A percentile compares a stretch with the other conserved stretches of the same genome.
phyloP scores from a whole-genome alignment of 345 rosid genomes.

The Lepidium africanum region DNA sequence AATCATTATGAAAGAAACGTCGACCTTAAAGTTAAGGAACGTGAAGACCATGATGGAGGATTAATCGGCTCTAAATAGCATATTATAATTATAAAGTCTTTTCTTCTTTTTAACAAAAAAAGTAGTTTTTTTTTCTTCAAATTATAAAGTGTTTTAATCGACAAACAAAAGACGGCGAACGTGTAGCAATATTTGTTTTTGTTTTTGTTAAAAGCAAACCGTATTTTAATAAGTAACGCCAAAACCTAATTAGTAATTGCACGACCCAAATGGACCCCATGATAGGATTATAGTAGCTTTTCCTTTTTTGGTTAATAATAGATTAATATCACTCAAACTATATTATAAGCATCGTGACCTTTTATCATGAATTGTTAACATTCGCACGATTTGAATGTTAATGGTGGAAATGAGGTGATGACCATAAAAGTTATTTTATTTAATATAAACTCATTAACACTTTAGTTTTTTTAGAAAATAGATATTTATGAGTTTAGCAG shows the following conservation, averaged over 20 bases:
- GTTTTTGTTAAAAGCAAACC: neutral
- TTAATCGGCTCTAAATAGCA: constrained; percentile 10
- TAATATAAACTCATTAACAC: neutral
- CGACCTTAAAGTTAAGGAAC: constrained; percentile 15
- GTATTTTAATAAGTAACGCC: constrained; percentile 5
- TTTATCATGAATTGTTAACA: constrained; percentile 2
- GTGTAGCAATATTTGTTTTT: neutral
- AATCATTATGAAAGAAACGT: neutral
- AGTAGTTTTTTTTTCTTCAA: too few species aligned
- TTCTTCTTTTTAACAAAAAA: too few species aligned
- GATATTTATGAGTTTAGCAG: neutral
- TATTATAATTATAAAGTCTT: neutral
- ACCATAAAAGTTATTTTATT: neutral
- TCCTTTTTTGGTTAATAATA: neutral
- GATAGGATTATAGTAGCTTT: neutral
- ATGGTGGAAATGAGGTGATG: neutral
- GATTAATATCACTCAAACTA: neutral
- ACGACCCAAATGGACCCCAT: constrained; percentile 17
- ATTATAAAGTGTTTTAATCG: neutral
- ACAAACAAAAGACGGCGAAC: constrained; percentile 26
- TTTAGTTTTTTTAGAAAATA: neutral
- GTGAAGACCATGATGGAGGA: neutral
- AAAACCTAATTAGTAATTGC: constrained; percentile 13
- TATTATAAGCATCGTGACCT: constrained; percentile 13
- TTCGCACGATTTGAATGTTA: constrained; percentile 16